These are phyloP conservation scores for Durusdinium trenchii DNA, from an alignment of 73 alveolate genomes.

Conservation along the genomic window DNA sequence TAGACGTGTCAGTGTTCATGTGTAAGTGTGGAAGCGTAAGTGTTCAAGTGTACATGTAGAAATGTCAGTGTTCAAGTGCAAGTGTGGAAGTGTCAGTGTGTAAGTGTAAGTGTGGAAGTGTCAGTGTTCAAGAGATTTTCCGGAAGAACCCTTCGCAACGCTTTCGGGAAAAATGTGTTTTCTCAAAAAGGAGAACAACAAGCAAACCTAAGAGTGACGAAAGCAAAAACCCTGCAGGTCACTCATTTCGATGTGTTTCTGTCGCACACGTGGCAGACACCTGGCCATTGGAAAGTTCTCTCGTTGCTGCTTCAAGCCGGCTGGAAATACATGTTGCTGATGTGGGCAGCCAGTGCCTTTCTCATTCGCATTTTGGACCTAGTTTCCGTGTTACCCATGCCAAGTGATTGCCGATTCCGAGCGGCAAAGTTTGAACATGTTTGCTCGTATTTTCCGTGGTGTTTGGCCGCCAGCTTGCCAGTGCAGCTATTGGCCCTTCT, in stretches of 20 bases:
- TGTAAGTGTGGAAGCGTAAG: too few species aligned
- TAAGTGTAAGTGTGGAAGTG: too few species aligned
- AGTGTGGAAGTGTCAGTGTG: too few species aligned
- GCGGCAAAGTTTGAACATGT: not conserved
- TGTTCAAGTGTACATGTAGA: too few species aligned
- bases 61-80: too few species aligned
- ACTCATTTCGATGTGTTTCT: not conserved
- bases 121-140: too few species aligned
- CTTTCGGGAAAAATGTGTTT: too few species aligned
- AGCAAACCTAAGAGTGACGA: too few species aligned
- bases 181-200: too few species aligned
- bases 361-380: not conserved
- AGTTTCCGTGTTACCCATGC: not conserved
- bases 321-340: not conserved
- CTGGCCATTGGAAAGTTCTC: slow-evolving; percentile 18
- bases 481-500: not conserved
- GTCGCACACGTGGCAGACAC: slow-evolving; percentile 47
- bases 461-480: not conserved
- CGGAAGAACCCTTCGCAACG: too few species aligned
- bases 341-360: not conserved
- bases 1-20: too few species aligned
- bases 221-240: not conserved
- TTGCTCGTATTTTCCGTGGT: not conserved
- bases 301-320: not conserved
- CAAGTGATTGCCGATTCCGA: not conserved